Evolutionary conservation across 257 asterid species (phyloP), one percentile per base, ranked within the genome.

Genomic region (Solanum etuberosum): DNA sequence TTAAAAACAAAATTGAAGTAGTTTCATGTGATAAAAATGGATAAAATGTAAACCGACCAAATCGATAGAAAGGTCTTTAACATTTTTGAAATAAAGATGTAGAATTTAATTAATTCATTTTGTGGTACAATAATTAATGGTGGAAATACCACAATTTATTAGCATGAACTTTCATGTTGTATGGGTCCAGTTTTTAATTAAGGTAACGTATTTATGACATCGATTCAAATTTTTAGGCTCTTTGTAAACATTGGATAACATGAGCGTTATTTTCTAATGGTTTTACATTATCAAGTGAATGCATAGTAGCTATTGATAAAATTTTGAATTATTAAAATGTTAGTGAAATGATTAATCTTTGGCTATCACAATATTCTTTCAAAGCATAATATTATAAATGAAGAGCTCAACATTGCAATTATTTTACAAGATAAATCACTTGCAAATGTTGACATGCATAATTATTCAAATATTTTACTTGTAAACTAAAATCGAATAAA

Each of bases 81-180:
- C 67, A 80, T 29, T 48, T 29, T 80, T 9, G 12, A 81, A 81
- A 48, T 29, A 81, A 31, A 31, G 43, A 51, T 10, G 27, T 14
- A 48, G 85, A 81, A 31, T 48, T 81, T 31, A 46, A 21, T 29
- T 46, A 42, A 43, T 81, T 81, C 29, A 32, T 81, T 81, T 48
- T 48, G 21, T 81, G 68, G 31, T 81, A 18, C 85, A 81, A 6
- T 48, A 48, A 86, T 73, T 78, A 78, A 87, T 80, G 87, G 84
- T 25, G 89, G 87, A 35, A 86, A 87, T 9, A 78, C 88, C 34
- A 81, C 92, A 89, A 89, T 70, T 86, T 90, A 31, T 72, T 90
- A 91, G 89, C 61, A 91, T 86, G 31, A 90, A 87, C 59, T n/a
- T 40, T 81, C 43, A 10, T 29, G n/a, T 15, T 23, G 80, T 9